Base-by-base conservation (phyloP, 352 stramenopile genomes). In the Phytophthora palmivora region DNA sequence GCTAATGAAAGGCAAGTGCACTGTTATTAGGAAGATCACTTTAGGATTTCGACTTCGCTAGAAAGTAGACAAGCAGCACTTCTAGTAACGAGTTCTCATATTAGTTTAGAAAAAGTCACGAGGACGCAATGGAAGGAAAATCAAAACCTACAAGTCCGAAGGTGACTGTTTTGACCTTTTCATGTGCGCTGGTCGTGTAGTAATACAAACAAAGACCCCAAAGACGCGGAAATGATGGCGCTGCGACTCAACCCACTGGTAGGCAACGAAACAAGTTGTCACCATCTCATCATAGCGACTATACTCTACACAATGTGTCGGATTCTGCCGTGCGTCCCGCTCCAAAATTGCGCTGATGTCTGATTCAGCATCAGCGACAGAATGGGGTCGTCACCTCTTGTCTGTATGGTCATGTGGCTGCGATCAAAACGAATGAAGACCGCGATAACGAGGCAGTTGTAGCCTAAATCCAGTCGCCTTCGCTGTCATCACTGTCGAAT, bases 391-490 rank as follows among this genome's bases (percentile, higher is more conserved):
- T 54, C 39, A 41, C n/a, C 26, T 44, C 24, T 59, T 63, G 41
- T 69, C 26, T 52, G 47, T 61, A 39, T 41, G 45, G 33, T 24
- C 34, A 52, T 45, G 26, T 22, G 41, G 16, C 21, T 59, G 48
- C 58, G 34, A 10, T 49, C 32, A 33, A 56, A 18, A 22, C 18
- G 37, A 4, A 3, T 46, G 37, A 14, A 43, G 39, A 41, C 37
- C 26, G 42, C 49, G 18, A 55, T 47, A 28, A 50, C 42, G 10
- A 54, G 30, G 46, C n/a, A 18, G 3, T 22, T 18, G 11, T n/a
- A 22, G 37, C 43, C 38, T 88, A 90, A 67, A 91, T 89, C 81
- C 79, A 90, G 67, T 94, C 84, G 41, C 82, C 83, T 59, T 94
- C 84, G 32, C 78, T 89, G 37, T 91, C 80, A 50, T 88, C 79